These are phyloP conservation scores for Barnettozyma populi DNA, from an alignment of 805 yeast genomes.

Conservation along the genomic window DNA sequence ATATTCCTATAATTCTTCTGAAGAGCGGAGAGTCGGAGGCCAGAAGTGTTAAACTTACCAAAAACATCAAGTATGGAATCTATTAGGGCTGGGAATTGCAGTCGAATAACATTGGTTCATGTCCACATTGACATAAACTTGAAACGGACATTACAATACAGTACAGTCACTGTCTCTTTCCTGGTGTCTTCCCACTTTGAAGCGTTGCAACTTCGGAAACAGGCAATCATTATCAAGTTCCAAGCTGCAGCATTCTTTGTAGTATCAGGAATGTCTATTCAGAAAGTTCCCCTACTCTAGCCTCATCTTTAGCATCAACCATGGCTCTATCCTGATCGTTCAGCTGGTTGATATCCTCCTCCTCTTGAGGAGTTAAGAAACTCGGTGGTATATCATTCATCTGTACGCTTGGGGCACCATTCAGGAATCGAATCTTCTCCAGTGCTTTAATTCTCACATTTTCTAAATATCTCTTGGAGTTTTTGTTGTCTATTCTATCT, in stretches of 20 bases:
- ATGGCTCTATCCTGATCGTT: slow-evolving; percentile 31
- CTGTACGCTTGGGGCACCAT: slow-evolving; percentile 89
- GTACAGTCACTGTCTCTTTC: no score
- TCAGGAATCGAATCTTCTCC: slow-evolving; percentile 73
- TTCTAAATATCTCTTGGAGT: slow-evolving; percentile 76
- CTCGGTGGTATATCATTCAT: slow-evolving; percentile 85
- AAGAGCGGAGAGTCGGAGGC: no score
- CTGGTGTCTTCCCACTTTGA: no score
- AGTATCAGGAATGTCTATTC: slow-evolving; percentile 6
- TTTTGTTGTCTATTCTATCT: slow-evolving; percentile 77
- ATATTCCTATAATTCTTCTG: no score
- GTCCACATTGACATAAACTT: no score
- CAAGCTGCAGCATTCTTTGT: not conserved
- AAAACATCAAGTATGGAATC: no score
- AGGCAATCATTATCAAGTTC: not conserved
- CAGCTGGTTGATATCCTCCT: slow-evolving; percentile 24
- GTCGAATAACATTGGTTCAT: no score
- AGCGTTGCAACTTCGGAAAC: not conserved
- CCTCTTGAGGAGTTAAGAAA: slow-evolving; percentile 32
- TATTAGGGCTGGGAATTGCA: no score
- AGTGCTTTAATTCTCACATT: slow-evolving; percentile 65
- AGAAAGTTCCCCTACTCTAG: slow-evolving; percentile 31
- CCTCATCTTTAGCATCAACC: slow-evolving; percentile 32
- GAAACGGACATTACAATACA: no score
- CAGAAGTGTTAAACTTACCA: no score